Conservation (phyloP, 2,329 filamentous ascomycete species). For the Colletotrichum sp. region DNA sequence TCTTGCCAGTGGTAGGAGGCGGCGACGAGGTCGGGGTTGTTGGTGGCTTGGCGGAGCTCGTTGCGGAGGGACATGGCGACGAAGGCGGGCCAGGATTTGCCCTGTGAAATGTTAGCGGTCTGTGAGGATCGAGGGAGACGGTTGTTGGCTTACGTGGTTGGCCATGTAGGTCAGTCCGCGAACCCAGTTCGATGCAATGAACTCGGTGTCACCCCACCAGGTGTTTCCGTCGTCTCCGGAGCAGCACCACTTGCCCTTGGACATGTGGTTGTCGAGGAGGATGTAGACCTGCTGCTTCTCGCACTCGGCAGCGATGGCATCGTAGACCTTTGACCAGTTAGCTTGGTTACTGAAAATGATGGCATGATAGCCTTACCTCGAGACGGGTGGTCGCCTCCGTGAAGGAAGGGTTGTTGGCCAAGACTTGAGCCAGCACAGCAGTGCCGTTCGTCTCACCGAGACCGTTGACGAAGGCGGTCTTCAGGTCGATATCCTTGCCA, state of each 20-base stretch:
- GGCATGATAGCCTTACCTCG: constrained; percentile 36
- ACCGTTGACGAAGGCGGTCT: constrained; percentile 47
- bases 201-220: constrained; percentile 68
- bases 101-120: constrained; percentile 30
- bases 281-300: constrained; percentile 60
- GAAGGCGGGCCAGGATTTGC: constrained; percentile 51
- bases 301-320: constrained; percentile 65
- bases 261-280: constrained; percentile 67
- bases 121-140: not conserved
- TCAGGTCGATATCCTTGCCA: constrained; percentile 50
- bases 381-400: constrained; percentile 58
- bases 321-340: constrained; percentile 41
- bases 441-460: constrained; percentile 60
- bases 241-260: constrained; percentile 64
- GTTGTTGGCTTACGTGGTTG: constrained; percentile 47
- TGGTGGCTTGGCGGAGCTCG: constrained; percentile 52
- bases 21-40: constrained; percentile 33
- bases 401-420: constrained; percentile 63
- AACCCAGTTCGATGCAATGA: constrained; percentile 63
- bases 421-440: constrained; percentile 53
- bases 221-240: constrained; percentile 58
- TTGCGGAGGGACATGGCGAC: constrained; percentile 59
- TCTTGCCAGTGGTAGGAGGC: constrained; percentile 59
- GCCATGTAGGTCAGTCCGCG: constrained; percentile 67
- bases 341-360: not conserved